These are phyloP conservation scores for Volutella citrinella DNA, from an alignment of 2,329 filamentous ascomycete species.

Conservation along the genomic window DNA sequence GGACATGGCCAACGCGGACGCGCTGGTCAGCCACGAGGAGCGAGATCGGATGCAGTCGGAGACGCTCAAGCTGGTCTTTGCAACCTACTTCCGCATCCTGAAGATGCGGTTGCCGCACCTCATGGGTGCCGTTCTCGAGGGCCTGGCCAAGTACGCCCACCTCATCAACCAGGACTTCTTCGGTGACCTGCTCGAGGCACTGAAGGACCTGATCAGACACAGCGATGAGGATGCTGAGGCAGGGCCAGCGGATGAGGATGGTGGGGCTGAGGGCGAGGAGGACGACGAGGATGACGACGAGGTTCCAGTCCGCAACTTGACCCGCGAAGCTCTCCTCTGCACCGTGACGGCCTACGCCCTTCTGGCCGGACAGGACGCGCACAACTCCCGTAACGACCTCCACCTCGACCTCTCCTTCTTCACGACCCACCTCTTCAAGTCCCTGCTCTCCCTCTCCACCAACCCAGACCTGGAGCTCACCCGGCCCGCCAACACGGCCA, in stretches of 20 bases:
- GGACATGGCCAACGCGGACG: slow-evolving; percentile 90
- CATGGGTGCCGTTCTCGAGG: slow-evolving; percentile 97
- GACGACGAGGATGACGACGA: slow-evolving; percentile 42
- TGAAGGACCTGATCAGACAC: slow-evolving; percentile 86
- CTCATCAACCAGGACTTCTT: slow-evolving; percentile 99
- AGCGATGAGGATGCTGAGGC: slow-evolving; percentile 57
- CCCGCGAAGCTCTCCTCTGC: slow-evolving; percentile 85
- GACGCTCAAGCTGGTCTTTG: slow-evolving; percentile 93
- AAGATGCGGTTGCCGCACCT: slow-evolving; percentile 78
- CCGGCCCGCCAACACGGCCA: slow-evolving; percentile 35
- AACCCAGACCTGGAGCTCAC: slow-evolving; percentile 86
- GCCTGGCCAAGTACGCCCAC: slow-evolving; percentile 88
- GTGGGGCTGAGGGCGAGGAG: slow-evolving; percentile 39
- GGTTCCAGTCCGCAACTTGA: slow-evolving; percentile 63
- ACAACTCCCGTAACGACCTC: slow-evolving; percentile 75
- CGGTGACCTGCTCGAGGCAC: slow-evolving; percentile 87
- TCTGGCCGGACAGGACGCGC: slow-evolving; percentile 87
- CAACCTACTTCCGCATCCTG: slow-evolving; percentile 89
- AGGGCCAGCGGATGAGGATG: slow-evolving; percentile 40
- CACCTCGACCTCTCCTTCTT: slow-evolving; percentile 95
- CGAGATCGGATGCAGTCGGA: slow-evolving; percentile 92
- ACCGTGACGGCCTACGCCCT: slow-evolving; percentile 97
- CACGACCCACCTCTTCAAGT: slow-evolving; percentile 87
- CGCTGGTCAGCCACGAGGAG: slow-evolving; percentile 86
- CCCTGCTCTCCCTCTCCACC: slow-evolving; percentile 72